Evolutionary conservation across 164 flowering plant genomes (phyloP), one percentile per base, ranked within the genome.

Genomic region (Sextonia rubra): DNA sequence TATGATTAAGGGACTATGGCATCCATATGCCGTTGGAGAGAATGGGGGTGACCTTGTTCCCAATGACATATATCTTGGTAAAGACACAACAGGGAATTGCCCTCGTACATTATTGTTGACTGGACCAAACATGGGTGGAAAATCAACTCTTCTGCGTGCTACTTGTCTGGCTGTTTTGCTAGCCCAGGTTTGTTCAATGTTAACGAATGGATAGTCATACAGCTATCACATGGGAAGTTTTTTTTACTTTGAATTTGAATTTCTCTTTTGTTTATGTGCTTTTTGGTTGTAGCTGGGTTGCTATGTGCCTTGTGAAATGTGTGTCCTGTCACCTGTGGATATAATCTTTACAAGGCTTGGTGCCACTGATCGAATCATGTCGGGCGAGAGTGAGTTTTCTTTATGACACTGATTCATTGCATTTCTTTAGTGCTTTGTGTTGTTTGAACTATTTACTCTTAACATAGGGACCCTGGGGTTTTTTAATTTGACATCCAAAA

Each of bases 51-150:
- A 75, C 12, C 86, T 91, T 64, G 92, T 93, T 44, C 97, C 98
- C 47, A 93, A 96, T 83, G 89, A 91, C 77, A 65, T 96, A 25
- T 30, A 75, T 75, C 99, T 96, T 74, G 98, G 99, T 73, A 91
- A 83, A 74, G 83, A 83, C 75, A 32, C 75, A 22, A 75, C 82
- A 77, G 87, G 80, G 60, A 66, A 71, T 70, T 79, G 80, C 84
- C 94, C 97, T 12, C 81, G 81, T 29, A 77, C 92, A 64, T 83
- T 95, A 81, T 80, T 96, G 37, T 78, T 96, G 84, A 96, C 99
- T 71, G 98, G 98, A 70, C 99, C 99, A 32, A 96, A 96, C 76
- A 96, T 96, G 99, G 98, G 99, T 71, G 99, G 98, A 37, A 96
- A 96, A 76, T 96, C 99, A 68, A 96, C 99, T n/a, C 91, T 96